Conservation (phyloP, 164 flowering plant genomes). For the Aristolochia californica region DNA sequence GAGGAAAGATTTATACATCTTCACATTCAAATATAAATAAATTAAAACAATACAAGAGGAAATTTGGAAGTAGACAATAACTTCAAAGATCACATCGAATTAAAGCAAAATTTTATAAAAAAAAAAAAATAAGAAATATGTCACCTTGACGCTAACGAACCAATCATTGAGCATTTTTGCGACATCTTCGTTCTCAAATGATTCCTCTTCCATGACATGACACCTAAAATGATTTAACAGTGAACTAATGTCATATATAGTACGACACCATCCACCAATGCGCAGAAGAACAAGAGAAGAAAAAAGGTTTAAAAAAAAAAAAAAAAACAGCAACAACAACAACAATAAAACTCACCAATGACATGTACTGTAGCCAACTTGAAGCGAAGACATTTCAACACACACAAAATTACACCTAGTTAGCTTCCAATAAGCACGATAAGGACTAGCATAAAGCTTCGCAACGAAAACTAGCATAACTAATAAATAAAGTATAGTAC, state of each 20-base stretch:
- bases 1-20: slow-evolving; percentile 2
- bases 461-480: too few species aligned
- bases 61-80: too few species aligned
- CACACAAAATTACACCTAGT: neutral
- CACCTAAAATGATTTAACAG: slow-evolving; percentile 42
- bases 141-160: slow-evolving; percentile 93
- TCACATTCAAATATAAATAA: too few species aligned
- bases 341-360: slow-evolving; percentile 93
- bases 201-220: slow-evolving; percentile 98
- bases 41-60: too few species aligned
- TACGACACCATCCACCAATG: neutral
- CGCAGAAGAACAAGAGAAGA: neutral
- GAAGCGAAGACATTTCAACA: slow-evolving; percentile 6
- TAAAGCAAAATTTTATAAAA: neutral
- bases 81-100: too few species aligned
- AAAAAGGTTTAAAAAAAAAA: neutral
- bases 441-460: too few species aligned
- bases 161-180: slow-evolving; percentile 79
- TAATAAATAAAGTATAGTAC: neutral
- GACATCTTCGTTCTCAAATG: slow-evolving; percentile 79
- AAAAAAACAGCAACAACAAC: too few species aligned
- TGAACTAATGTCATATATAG: neutral
- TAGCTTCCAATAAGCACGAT: too few species aligned
- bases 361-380: slow-evolving; percentile 99
- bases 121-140: neutral